These are phyloP conservation scores for Breviolum minutum DNA, from an alignment of 73 alveolate genomes.

Conservation along the genomic window DNA sequence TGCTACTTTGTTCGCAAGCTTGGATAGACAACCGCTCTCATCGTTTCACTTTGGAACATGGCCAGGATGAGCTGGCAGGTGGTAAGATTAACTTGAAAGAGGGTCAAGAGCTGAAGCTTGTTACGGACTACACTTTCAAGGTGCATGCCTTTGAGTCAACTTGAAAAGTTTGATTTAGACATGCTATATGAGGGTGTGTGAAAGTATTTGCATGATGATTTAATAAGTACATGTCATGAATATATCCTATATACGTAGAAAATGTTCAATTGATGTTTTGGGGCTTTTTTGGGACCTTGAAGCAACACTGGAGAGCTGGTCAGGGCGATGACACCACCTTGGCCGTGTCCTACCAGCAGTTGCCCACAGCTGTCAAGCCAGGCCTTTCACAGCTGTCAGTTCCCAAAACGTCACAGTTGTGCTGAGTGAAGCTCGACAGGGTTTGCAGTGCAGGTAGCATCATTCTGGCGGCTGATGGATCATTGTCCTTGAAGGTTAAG, in stretches of 20 bases:
- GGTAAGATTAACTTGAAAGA: constrained; percentile 75
- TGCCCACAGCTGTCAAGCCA: constrained; percentile 97
- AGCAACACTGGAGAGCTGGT: not conserved
- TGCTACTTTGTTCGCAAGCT: not conserved
- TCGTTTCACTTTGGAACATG: not conserved
- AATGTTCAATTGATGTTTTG: not conserved
- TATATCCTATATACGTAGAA: not conserved
- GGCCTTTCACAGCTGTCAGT: constrained; percentile 62
- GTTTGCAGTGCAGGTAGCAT: constrained; percentile 56
- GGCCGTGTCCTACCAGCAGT: constrained; percentile 97
- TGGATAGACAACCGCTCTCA: constrained; percentile 85
- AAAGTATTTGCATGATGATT: not conserved
- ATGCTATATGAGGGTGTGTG: not conserved
- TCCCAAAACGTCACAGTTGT: no score
- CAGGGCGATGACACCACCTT: constrained; percentile 97
- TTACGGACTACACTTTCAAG: constrained; percentile 97
- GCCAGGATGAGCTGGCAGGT: constrained; percentile 72
- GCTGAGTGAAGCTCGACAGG: not conserved
- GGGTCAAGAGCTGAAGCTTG: constrained; percentile 95
- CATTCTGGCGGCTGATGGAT: constrained; percentile 98
- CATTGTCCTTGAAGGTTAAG: constrained; percentile 97
- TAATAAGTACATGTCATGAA: not conserved
- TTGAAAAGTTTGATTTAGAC: not conserved
- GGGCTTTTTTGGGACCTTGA: not conserved
- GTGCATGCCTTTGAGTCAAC: not conserved